Percentiles rank a stretch among this genome's conserved stretches.
Conservation (phyloP, 2,329 filamentous ascomycete species). For the Clonostachys rosea region DNA sequence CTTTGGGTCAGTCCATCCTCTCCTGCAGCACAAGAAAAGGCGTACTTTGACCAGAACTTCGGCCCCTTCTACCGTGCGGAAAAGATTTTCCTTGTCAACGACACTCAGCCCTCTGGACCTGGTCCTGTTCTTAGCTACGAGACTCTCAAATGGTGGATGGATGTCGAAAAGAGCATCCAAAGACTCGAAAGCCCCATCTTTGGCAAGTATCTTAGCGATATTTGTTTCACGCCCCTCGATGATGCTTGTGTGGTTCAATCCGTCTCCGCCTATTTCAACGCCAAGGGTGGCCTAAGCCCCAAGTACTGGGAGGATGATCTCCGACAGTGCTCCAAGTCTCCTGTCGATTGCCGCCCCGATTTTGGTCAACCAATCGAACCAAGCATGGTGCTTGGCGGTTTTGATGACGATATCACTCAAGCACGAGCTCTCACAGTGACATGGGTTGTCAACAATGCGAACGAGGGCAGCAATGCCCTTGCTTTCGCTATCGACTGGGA, state of each 20-base stretch:
- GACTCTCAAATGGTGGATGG: constrained; percentile 90
- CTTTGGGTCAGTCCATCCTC: constrained; percentile 97
- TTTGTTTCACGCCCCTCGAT: constrained; percentile 92
- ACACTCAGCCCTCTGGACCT: constrained; percentile 58
- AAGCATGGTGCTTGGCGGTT: constrained; percentile 81
- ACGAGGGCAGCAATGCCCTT: constrained; percentile 67
- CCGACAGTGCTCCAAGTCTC: constrained; percentile 69
- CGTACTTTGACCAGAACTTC: constrained; percentile 89
- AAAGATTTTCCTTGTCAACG: constrained; percentile 91
- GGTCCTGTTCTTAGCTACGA: constrained; percentile 84
- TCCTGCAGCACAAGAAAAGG: constrained; percentile 84
- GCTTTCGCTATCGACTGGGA: constrained; percentile 86
- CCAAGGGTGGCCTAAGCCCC: constrained; percentile 33
- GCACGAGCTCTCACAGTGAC: constrained; percentile 81
- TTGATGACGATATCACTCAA: constrained; percentile 62
- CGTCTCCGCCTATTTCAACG: constrained; percentile 81
- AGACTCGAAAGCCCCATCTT: constrained; percentile 66
- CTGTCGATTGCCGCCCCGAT: constrained; percentile 79
- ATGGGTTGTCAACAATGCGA: constrained; percentile 89
- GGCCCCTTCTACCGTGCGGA: constrained; percentile 94
- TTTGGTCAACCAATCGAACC: constrained; percentile 88
- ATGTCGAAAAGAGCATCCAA: constrained; percentile 74
- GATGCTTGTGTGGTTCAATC: constrained; percentile 91
- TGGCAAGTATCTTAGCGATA: constrained; percentile 69
- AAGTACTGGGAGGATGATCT: constrained; percentile 70